Evolutionary conservation across 2,329 filamentous ascomycete genomes (phyloP), one percentile per base, ranked within the genome.

Genomic region (Ceratocystis variospora): DNA sequence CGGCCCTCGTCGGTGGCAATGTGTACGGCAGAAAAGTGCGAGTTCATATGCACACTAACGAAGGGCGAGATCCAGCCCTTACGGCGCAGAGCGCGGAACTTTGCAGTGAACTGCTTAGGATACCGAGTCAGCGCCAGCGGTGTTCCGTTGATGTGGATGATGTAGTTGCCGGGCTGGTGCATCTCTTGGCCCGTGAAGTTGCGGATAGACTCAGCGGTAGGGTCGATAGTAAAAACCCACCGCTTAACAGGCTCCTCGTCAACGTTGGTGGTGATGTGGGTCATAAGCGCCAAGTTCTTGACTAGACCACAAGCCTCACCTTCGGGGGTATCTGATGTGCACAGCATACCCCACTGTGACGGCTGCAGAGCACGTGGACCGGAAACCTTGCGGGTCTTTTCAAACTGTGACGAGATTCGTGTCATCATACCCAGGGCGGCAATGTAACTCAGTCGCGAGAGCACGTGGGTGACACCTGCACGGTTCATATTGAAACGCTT

Each of bases 361-460:
- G 94, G 92, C 73, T 99, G 94, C 62, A 99, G 80, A 19, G 95
- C 94, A 82, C 94, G 87, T 72, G 95, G 94, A 70, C 95, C 95
- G 73, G 87, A 92, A 68, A 99, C 92, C 76, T 99, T 99, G 71
- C 94, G 81, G 1, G 94, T 97, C 81, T 99, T 99, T 75, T 99
- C 94, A 73, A 99, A 99, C 78, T 99, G 94, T 81, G 89, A 95
- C 75, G 88, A 94, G 72, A 99, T 97, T 75, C 94, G 84, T 15
- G 94, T 99, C 94, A 99, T 99, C 95, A 99, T 99, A 69, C 95
- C 95, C 33, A 99, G 83, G 33, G 94, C 94, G 69, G 88, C 89
- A 75, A 99, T 96, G 73, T 97, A 99, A 75, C 93, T 97, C 66
- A 99, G 80, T 69, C 94, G 86, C 76, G 93, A 97, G 62, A 99